Evolutionary conservation across 2,329 filamentous ascomycete genomes (phyloP).

Genomic region (Fusarium brevicatenulatum): DNA sequence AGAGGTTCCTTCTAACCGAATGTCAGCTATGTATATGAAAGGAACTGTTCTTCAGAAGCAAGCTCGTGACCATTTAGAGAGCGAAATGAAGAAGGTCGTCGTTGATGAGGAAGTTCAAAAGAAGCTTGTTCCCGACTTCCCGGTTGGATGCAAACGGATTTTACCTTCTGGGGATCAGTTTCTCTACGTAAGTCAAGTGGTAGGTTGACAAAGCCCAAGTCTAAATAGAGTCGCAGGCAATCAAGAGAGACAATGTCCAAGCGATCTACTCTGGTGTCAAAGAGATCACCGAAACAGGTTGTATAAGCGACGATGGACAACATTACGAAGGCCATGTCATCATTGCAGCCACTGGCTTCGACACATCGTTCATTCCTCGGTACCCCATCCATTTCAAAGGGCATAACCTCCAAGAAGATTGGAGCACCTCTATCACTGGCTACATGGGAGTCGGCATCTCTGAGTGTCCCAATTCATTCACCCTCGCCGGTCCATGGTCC

Average conservation of each 20-base stretch:
- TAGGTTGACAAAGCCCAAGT: rapidly evolving
- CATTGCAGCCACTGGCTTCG: conserved; percentile 16
- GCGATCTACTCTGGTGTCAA: conserved; percentile 5
- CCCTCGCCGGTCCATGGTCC: conserved; percentile 10
- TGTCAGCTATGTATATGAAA: conserved; percentile 19
- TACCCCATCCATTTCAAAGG: conserved; percentile 13
- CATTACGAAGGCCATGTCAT: conserved; percentile 3
- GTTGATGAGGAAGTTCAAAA: background rate
- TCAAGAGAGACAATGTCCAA: background rate
- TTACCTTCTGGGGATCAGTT: conserved; percentile 19
- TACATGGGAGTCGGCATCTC: conserved; percentile 26
- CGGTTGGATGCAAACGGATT: conserved; percentile 13
- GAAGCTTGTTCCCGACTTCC: conserved; percentile 10
- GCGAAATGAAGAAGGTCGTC: conserved; percentile 11
- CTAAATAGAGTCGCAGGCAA: background rate
- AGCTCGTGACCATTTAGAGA: background rate
- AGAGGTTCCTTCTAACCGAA: background rate
- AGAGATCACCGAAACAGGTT: conserved; percentile 5
- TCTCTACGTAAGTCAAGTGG: background rate
- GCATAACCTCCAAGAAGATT: conserved; percentile 18
- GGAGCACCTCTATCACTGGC: conserved; percentile 1
- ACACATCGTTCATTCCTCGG: conserved; percentile 13
- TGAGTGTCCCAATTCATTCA: conserved; percentile 18
- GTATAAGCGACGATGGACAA: background rate
- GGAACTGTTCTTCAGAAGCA: conserved; percentile 5